Evolutionary conservation across 306 rosid species (phyloP), one percentile per base, ranked within the genome.

Genomic region (Gynostemma pentaphyllum): DNA sequence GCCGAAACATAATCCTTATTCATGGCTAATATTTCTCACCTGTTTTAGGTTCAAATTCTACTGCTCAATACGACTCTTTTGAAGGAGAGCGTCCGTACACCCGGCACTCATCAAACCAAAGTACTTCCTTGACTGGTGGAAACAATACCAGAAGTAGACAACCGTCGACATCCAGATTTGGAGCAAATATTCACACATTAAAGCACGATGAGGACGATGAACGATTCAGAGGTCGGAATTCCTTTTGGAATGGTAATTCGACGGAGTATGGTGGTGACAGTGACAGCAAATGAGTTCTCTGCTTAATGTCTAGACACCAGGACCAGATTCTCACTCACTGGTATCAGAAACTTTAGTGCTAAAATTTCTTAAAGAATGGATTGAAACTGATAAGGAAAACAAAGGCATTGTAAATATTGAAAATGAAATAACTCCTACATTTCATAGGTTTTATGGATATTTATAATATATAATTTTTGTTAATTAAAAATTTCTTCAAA

Each of bases 241-340:
- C 80, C 51, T 83, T 71, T 70, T 79, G 88, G 88, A 83, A 83
- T 70, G 88, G 88, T 71, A 83, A 83, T 21, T 83, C 88, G 34
- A 83, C 88, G 0, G 72, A 83, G 68, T 83, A 83, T 45, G 88
- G 88, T 24, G 85, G 82, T 44, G 48, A 72, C 23, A 68, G 59
- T 18, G 74, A 64, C 61, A 56, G 64, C 50, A 74, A 80, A 70
- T 76, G 37, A 79, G 45, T 30, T n/a, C 14, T 5, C 24, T 45
- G 7, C 24, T 29, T 6, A 48, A 66, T 39, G 61, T 34, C 24
- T 1, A 56, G 23, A 56, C 9, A 56, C 27, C 29, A 16, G 62
- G 32, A 56, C 27, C 29, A 16, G 62, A 55, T 50, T 49, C n/a
- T 50, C 32, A 4, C 32, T 44, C 19, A 44, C 48, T 44, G 55